Evolutionary conservation across 495 filamentous ascomycete species (phyloP).

Genomic region (Hypoxylon perforatum): DNA sequence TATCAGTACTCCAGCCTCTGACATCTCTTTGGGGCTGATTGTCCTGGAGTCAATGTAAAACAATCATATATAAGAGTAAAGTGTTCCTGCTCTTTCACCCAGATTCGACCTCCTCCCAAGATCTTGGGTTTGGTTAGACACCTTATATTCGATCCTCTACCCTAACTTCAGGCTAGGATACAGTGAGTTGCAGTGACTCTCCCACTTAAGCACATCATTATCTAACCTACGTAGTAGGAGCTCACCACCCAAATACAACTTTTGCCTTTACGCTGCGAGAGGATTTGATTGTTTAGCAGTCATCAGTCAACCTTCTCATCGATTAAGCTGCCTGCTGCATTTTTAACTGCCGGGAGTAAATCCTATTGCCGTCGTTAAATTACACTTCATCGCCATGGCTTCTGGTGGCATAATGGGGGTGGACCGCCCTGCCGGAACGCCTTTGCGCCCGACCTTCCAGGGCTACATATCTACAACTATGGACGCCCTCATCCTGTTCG

Average conservation of each 20-base stretch:
- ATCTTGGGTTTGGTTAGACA: conserved; percentile 9
- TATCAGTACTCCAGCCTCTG: too few species aligned
- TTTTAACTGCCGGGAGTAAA: conserved; percentile 11
- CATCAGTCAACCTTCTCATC: conserved; percentile 24
- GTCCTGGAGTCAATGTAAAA: too few species aligned
- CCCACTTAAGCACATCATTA: conserved; percentile 6
- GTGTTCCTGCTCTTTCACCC: too few species aligned
- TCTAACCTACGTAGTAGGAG: conserved; percentile 13
- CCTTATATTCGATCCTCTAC: conserved; percentile 15
- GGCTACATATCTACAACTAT: conserved; percentile 78
- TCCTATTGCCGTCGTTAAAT: conserved; percentile 7
- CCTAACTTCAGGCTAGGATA: too few species aligned
- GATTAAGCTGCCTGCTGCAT: conserved; percentile 25
- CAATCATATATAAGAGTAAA: too few species aligned
- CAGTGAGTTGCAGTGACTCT: background rate
- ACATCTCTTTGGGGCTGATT: too few species aligned
- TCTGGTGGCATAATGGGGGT: conserved; percentile 21
- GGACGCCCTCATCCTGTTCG: conserved; percentile 80
- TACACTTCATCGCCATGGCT: conserved; percentile 15
- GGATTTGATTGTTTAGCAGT: conserved; percentile 10
- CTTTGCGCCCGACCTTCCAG: conserved; percentile 62
- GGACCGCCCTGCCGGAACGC: conserved; percentile 28
- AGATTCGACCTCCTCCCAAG: too few species aligned
- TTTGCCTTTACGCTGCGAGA: conserved; percentile 18
- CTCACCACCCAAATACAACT: conserved; percentile 14